These are phyloP conservation scores for Sordariomycetes sp. DNA, from an alignment of 2,329 filamentous ascomycete genomes.

Conservation along the genomic window DNA sequence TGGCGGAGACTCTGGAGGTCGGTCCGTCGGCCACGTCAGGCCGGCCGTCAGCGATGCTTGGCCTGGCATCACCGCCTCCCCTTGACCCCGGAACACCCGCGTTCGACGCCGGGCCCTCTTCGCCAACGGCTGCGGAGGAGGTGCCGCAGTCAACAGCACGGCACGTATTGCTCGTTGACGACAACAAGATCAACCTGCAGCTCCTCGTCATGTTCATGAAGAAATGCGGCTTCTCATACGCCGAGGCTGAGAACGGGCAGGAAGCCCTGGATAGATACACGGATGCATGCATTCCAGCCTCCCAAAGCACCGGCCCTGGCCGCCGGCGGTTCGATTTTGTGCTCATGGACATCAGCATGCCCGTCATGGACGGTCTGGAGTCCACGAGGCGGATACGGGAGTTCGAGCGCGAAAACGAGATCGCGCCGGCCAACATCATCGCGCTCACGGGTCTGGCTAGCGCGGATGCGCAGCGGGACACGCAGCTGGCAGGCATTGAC, in stretches of 20 bases:
- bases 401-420: slow-evolving; percentile 30
- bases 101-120: neutral
- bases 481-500: slow-evolving; percentile 37
- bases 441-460: slow-evolving; percentile 44
- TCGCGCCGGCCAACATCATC: slow-evolving; percentile 34
- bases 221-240: slow-evolving; percentile 28
- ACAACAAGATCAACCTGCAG: slow-evolving; percentile 32
- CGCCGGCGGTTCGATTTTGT: slow-evolving; percentile 20
- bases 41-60: neutral
- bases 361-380: slow-evolving; percentile 41
- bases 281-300: slow-evolving; percentile 9
- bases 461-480: slow-evolving; percentile 36
- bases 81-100: slow-evolving; percentile 3
- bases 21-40: neutral
- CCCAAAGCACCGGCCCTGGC: neutral
- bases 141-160: neutral
- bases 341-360: slow-evolving; percentile 45
- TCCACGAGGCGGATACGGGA: slow-evolving; percentile 38
- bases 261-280: slow-evolving; percentile 36
- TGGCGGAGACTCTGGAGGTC: no score
- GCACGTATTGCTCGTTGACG: slow-evolving; percentile 25
- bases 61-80: slow-evolving; percentile 3
- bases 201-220: slow-evolving; percentile 30
- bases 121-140: neutral
- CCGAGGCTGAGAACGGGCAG: slow-evolving; percentile 34